Base-by-base conservation (phyloP, 176 grass and related monocot genomes). In the Avena atlantica region DNA sequence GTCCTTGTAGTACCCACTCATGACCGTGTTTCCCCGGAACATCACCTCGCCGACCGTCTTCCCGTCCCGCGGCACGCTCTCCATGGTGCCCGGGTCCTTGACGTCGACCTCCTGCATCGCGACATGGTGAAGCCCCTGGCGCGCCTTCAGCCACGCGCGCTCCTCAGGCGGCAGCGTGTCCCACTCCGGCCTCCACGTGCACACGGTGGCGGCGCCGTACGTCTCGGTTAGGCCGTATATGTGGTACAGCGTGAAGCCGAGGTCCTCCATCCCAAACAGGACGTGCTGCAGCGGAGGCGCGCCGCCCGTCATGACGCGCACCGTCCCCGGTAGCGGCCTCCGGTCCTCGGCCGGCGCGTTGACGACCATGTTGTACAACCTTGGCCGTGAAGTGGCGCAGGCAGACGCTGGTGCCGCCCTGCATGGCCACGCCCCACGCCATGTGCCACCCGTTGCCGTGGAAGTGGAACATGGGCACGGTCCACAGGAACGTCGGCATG, bases 391-490 rank as follows among this genome's bases (percentile, higher is more conserved):
- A 72, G 0, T 83, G 51, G 0, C 93, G 85, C 51, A 95, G 85
- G 74, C 88, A 92, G 17, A 95, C 79, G 69, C 92, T 95, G n/a
- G 83, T 40, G 74, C 90, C 93, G 11, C 90, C 93, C 58, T 86
- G 90, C 5, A 86, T 88, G 4, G 93, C 93, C 17, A 95, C 55
- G 81, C 93, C 93, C 93, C 93, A 92, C 11, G 93, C 90, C 79
- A 92, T 89, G 44, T 90, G 90, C 93, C 90, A 95, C 0, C 93
- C 93, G 6, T 95, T 95, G 85, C 90, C 90, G 66, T 95, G 93
- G 60, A 95, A 95, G 66, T 95, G 93, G 60, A 95, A 95, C 93
- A 95, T 95, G 0, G 93, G 93, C 13, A 95, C 82, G 0, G 93
- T 89, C 93, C 93, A 95, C 1, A 95, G 67, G 72, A 90, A 92